A percentile compares a stretch with the other conserved stretches of the same genome.
Conservation (phyloP, 1,139 yeast genomes). For the Pichia inconspicua region DNA sequence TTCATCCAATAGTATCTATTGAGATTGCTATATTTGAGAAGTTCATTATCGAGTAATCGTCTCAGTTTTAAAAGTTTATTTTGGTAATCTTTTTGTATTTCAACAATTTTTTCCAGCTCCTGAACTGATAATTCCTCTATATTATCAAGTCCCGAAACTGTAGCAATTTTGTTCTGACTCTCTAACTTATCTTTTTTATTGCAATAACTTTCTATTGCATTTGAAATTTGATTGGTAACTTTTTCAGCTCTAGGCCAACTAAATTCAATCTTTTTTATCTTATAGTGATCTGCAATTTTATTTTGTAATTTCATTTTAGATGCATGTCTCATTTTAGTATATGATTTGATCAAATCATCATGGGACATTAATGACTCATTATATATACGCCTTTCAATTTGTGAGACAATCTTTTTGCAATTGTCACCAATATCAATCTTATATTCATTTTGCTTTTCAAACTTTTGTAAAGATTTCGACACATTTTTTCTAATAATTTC, state of each 20-base stretch:
- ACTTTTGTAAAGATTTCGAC: background rate
- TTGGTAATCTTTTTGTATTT: constrained; percentile 31
- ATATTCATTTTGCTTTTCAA: constrained; percentile 5
- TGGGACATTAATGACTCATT: constrained; percentile 11
- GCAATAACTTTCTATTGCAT: constrained; percentile 9
- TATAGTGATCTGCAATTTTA: constrained; percentile 10
- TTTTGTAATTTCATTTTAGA: constrained; percentile 4
- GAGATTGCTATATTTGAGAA: constrained; percentile 32
- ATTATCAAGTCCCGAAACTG: constrained; percentile 11
- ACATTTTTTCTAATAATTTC: constrained; percentile 15
- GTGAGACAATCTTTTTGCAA: constrained; percentile 9
- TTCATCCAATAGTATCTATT: constrained; percentile 44
- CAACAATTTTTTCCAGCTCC: constrained; percentile 23
- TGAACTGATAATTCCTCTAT: constrained; percentile 24
- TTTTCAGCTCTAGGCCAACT: constrained; percentile 10
- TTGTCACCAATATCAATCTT: constrained; percentile 5
- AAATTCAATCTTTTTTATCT: constrained; percentile 9
- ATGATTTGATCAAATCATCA: constrained; percentile 13
- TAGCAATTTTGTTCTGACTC: constrained; percentile 4
- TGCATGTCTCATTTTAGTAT: constrained; percentile 5
- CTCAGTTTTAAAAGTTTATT: constrained; percentile 45
- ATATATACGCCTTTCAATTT: constrained; percentile 4
- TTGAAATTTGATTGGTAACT: constrained; percentile 7
- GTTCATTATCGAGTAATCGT: constrained; percentile 36
- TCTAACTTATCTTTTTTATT: constrained; percentile 4